Evolutionary conservation across 805 yeast genomes (phyloP), one percentile per base, ranked within the genome.

Genomic region (Jamesozyma spencerorum): DNA sequence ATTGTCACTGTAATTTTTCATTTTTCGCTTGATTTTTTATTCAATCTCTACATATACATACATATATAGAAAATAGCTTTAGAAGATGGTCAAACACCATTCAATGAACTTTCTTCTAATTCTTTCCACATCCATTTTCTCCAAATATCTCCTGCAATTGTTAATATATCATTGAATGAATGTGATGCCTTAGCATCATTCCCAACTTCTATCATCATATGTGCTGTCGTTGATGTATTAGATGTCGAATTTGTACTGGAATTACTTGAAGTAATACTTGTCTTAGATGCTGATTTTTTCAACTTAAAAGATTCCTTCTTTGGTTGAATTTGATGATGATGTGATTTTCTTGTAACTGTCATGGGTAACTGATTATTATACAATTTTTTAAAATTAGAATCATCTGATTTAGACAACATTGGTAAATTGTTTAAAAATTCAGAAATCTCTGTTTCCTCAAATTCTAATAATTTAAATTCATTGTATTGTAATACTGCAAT

Each of bases 121-220:
- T 77, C 83, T 42, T 66, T 62, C 70, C 77, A 84, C 31, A 83
- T 63, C 85, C 90, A 84, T 51, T 78, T 81, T 47, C 95, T 69
- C 94, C 94, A 85, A 33, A 83, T 67, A 53, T 85, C 94, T 26
- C 95, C 94, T 2, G 94, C 88, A 57, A 81, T 88, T 41, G 67
- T 64, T 33, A 85, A 70, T 22, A 85, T 70, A 47, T 79, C 81
- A 53, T 83, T 87, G 57, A 85, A 81, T 48, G 82, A 85, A 47
- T 72, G 74, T 3, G 63, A 50, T 31, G 69, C 64, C 41, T 66
- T 67, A 28, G 74, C 74, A 42, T 65, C 65, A 37, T 58, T 63
- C 2, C 65, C 60, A 12, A 65, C 51, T 34, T 57, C 63, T 13
- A 58, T 57, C 33, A 52, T 31, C 60, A 60, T 55, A 39, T 55